Conservation (phyloP, 495 filamentous ascomycete species). For the Cercophora scortea region DNA sequence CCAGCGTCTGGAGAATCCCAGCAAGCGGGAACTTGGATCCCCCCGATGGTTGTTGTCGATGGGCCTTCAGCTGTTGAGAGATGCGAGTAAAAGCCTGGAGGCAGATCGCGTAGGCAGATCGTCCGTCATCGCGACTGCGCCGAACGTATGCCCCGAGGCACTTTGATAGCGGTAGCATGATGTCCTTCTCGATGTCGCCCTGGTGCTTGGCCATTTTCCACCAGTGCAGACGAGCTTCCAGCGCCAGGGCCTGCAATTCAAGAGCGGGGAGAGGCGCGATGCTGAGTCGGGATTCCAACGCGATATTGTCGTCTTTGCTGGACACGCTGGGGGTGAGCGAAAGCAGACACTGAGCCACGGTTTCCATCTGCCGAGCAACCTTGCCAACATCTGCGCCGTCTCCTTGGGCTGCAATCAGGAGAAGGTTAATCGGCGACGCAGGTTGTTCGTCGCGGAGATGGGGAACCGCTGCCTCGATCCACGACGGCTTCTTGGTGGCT, state of each 20-base stretch:
- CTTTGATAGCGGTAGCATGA: slow-evolving; percentile 59
- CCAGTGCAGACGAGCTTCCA: slow-evolving; percentile 58
- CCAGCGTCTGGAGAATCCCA: slow-evolving; percentile 32
- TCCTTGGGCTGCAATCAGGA: slow-evolving; percentile 44
- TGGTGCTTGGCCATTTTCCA: slow-evolving; percentile 68
- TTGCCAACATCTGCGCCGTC: slow-evolving; percentile 44
- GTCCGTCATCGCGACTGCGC: slow-evolving; percentile 36
- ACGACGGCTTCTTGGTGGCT: slow-evolving; percentile 39
- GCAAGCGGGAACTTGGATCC: slow-evolving; percentile 27
- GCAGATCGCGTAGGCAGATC: slow-evolving; percentile 31
- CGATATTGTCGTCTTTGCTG: slow-evolving; percentile 40
- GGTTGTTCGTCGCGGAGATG: slow-evolving; percentile 34
- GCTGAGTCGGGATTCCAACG: slow-evolving; percentile 38
- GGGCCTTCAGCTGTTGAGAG: slow-evolving; percentile 18
- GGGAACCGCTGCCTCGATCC: slow-evolving; percentile 41
- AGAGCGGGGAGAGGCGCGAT: slow-evolving; percentile 54
- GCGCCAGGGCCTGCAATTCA: slow-evolving; percentile 57
- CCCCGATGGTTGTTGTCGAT: slow-evolving; percentile 10
- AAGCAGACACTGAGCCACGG: slow-evolving; percentile 57
- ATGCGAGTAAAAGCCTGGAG: slow-evolving; percentile 14
- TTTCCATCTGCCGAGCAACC: slow-evolving; percentile 61
- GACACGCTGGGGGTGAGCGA: slow-evolving; percentile 54
- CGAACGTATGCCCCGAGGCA: slow-evolving; percentile 57
- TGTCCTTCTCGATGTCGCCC: slow-evolving; percentile 58
- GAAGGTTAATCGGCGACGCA: slow-evolving; percentile 60